Conservation (phyloP, 768 basidiomycete species). For the Royoungia palumana region DNA sequence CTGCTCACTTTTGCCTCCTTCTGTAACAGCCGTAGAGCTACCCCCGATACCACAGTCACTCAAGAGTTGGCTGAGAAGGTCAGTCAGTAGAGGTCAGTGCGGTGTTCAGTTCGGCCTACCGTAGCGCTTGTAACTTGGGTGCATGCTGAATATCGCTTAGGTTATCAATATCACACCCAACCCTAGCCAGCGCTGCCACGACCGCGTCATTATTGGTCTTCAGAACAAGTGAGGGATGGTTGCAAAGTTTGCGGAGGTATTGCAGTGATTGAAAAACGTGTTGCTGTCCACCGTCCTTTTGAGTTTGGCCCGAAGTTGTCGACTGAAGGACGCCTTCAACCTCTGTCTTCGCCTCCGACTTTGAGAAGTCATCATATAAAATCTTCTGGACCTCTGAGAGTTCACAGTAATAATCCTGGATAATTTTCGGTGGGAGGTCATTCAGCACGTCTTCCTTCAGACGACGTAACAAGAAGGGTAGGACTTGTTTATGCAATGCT, state of each 20-base stretch:
- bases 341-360: constrained; percentile 63
- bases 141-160: constrained; percentile 86
- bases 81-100: constrained; percentile 3
- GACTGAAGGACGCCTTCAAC: constrained; percentile 64
- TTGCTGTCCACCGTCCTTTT: constrained; percentile 53
- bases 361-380: constrained; percentile 91
- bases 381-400: constrained; percentile 91
- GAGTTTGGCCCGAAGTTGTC: constrained; percentile 29
- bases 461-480: constrained; percentile 95
- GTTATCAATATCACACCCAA: constrained; percentile 41
- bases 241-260: constrained; percentile 95
- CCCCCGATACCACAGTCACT: constrained; percentile 92
- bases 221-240: constrained; percentile 91
- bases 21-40: constrained; percentile 37
- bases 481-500: constrained; percentile 95
- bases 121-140: constrained; percentile 87
- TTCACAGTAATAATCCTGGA: constrained; percentile 99
- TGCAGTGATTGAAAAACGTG: constrained; percentile 98
- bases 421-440: constrained; percentile 98
- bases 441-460: constrained; percentile 96
- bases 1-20: constrained; percentile 64
- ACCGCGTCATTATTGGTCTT: constrained; percentile 65
- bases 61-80: constrained; percentile 73
- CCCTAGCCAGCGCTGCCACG: constrained; percentile 52
- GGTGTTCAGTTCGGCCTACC: constrained; percentile 46